Conservation (phyloP, 139 green algal species). For the Dunaliella primolecta region DNA sequence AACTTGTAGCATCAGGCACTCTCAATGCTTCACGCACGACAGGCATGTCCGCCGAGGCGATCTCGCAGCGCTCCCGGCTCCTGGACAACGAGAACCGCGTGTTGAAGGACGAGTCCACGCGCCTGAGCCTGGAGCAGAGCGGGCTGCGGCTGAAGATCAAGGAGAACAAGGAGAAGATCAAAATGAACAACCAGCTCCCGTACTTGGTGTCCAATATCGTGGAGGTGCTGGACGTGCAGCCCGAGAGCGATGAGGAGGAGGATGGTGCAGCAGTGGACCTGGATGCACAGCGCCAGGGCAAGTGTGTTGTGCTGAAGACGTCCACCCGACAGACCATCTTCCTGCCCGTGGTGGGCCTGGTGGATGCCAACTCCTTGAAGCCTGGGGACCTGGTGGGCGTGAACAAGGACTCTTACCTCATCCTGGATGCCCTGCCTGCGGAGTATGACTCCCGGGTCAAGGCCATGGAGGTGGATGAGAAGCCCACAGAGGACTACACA, state of each 20-base stretch:
- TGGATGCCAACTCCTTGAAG: conserved; percentile 85
- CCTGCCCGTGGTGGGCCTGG: conserved; percentile 93
- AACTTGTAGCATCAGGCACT: too few species aligned
- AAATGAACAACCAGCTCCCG: conserved; percentile 98
- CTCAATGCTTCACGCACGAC: too few species aligned
- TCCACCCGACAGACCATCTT: conserved; percentile 97
- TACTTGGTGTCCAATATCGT: conserved; percentile 99
- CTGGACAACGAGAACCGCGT: conserved; percentile 98
- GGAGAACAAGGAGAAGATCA: conserved; percentile 99
- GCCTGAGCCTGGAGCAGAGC: conserved; percentile 81
- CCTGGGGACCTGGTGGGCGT: conserved; percentile 95
- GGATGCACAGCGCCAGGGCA: conserved; percentile 85
- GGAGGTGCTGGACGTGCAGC: conserved; percentile 91
- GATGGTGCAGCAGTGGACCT: conserved; percentile 82
- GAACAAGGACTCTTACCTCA: conserved; percentile 99
- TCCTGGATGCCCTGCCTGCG: conserved; percentile 95
- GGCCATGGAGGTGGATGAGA: conserved; percentile 97
- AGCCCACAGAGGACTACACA: conserved; percentile 97
- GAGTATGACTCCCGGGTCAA: conserved; percentile 98
- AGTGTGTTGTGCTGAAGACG: conserved; percentile 98
- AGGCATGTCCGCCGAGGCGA: conserved; percentile 83
- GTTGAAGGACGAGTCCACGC: conserved; percentile 87
- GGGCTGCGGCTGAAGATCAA: conserved; percentile 78
- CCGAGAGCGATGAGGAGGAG: conserved; percentile 89
- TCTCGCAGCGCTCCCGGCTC: conserved; percentile 75